These are phyloP conservation scores for Zychaea mexicana DNA, from an alignment of 371 early-diverging fungal species.

Conservation along the genomic window DNA sequence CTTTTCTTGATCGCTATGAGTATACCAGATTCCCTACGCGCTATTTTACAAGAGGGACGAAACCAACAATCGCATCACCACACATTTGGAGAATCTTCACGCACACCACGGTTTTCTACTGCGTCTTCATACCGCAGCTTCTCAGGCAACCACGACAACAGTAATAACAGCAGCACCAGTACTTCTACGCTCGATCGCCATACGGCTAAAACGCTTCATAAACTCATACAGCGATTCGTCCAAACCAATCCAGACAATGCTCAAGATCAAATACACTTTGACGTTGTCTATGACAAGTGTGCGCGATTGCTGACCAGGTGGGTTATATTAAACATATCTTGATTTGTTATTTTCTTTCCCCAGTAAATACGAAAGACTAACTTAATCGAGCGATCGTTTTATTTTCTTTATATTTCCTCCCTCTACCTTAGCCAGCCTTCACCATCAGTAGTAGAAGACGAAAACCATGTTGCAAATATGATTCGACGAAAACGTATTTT, in stretches of 20 bases:
- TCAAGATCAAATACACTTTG: slow-evolving; percentile 20
- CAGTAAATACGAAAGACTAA: background rate
- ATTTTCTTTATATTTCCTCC: background rate
- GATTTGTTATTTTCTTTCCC: background rate
- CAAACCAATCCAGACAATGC: slow-evolving; percentile 7
- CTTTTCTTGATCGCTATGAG: slow-evolving; percentile 5
- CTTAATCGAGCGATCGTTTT: background rate
- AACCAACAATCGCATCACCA: background rate
- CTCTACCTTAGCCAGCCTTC: slow-evolving; percentile 52
- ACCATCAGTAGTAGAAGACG: slow-evolving; percentile 64
- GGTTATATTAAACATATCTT: background rate
- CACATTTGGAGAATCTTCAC: background rate
- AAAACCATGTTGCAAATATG: slow-evolving; percentile 58
- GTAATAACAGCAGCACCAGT: slow-evolving; percentile 2
- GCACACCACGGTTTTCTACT: background rate
- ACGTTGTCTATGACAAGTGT: slow-evolving; percentile 39
- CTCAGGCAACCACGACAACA: slow-evolving; percentile 3
- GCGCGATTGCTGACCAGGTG: slow-evolving; percentile 49
- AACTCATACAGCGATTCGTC: slow-evolving; percentile 11
- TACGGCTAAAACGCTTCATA: slow-evolving; percentile 14
- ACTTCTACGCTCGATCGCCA: slow-evolving; percentile 17
- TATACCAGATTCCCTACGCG: slow-evolving; percentile 15
- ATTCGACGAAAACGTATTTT: slow-evolving; percentile 70
- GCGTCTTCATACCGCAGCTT: background rate
- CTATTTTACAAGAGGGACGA: slow-evolving; percentile 9